Evolutionary conservation across 2,329 filamentous ascomycete species (phyloP).

Genomic region (Paracoccidioides lutzii): DNA sequence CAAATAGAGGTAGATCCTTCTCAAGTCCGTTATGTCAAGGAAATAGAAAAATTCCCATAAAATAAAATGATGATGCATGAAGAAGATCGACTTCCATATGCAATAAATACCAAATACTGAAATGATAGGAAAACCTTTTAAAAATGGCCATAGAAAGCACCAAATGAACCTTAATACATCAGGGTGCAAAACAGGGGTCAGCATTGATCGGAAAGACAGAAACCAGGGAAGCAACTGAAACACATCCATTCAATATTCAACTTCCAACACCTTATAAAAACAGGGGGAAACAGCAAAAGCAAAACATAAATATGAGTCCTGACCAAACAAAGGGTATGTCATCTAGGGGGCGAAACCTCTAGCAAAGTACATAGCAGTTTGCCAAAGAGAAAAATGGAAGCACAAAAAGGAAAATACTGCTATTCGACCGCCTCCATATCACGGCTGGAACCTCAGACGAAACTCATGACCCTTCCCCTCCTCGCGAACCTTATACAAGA

Average conservation of each 20-base stretch:
- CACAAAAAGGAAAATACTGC: background rate
- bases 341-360: too few species aligned
- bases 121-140: too few species aligned
- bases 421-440: conserved; percentile 1
- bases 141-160: too few species aligned
- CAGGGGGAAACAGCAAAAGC: background rate
- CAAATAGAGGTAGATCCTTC: background rate
- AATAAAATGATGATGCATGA: too few species aligned
- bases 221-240: background rate
- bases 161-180: too few species aligned
- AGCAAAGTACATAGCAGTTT: background rate
- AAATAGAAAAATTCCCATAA: too few species aligned
- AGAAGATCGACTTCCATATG: too few species aligned
- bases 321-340: background rate
- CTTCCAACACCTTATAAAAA: background rate
- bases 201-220: background rate
- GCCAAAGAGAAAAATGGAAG: background rate
- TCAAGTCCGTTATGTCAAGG: background rate
- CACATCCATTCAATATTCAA: background rate
- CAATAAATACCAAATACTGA: too few species aligned
- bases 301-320: background rate
- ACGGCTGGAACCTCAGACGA: conserved; percentile 31
- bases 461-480: conserved; percentile 31
- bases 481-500: conserved; percentile 37
- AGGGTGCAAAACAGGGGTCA: too few species aligned